These are phyloP conservation scores for Stagonosporopsis tanaceti DNA, from an alignment of 2,329 filamentous ascomycete genomes.

Conservation along the genomic window DNA sequence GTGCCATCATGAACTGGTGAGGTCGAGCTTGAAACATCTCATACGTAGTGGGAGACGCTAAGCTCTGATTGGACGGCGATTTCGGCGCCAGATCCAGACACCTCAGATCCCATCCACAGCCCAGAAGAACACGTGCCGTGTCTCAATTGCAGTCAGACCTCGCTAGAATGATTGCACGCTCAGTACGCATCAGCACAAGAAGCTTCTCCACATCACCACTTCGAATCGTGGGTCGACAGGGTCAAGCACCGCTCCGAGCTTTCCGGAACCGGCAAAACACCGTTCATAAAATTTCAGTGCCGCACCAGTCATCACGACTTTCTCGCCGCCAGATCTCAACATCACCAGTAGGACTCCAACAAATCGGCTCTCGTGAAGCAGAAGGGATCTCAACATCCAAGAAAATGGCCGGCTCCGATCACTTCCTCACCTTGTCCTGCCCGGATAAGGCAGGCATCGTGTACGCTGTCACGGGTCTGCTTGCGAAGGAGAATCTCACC, in stretches of 20 bases:
- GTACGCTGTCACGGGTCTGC: slow-evolving; percentile 80
- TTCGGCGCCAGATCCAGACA: slow-evolving; percentile 28
- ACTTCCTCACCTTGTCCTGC: slow-evolving; percentile 76
- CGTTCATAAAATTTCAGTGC: slow-evolving; percentile 39
- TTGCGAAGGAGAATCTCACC: slow-evolving; percentile 77
- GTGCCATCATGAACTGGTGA: neutral
- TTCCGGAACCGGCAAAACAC: slow-evolving; percentile 44
- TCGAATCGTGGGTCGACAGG: slow-evolving; percentile 31
- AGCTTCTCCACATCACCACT: slow-evolving; percentile 27
- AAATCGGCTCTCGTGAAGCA: slow-evolving; percentile 30
- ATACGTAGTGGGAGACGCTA: slow-evolving; percentile 22
- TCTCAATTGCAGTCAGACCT: slow-evolving; percentile 18
- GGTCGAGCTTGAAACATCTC: neutral
- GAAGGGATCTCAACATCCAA: slow-evolving; percentile 38
- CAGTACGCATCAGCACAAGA: slow-evolving; percentile 27
- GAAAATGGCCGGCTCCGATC: slow-evolving; percentile 42
- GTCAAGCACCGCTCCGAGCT: slow-evolving; percentile 28
- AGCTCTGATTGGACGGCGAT: slow-evolving; percentile 30
- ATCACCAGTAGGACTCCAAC: slow-evolving; percentile 25
- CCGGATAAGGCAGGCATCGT: slow-evolving; percentile 87
- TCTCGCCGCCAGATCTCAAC: slow-evolving; percentile 30
- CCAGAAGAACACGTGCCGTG: slow-evolving; percentile 21
- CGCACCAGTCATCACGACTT: slow-evolving; percentile 29
- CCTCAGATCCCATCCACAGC: slow-evolving; percentile 21
- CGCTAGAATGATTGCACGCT: slow-evolving; percentile 31